Base-by-base conservation (phyloP, 805 yeast species). In the Kuraishia hungarica region DNA sequence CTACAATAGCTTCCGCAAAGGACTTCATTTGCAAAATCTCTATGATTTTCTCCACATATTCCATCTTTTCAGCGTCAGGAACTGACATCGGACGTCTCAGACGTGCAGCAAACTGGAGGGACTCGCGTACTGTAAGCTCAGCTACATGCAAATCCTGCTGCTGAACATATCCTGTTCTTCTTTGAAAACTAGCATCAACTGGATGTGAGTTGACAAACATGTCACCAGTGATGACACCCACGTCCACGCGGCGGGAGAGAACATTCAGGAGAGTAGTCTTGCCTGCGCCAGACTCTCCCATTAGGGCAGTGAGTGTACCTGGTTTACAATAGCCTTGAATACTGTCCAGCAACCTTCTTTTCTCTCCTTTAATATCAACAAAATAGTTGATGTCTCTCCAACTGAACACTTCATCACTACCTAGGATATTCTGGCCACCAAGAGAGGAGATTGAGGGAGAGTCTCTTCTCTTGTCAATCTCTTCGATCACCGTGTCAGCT, bases 261-360 rank as follows among this genome's bases (percentile, higher is more conserved):
- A 72, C 68, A 60, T 78, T 78, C 60, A 78, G 68, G 53, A 78
- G 65, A 7, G 82, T 78, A 2, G 82, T 78, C 59, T 78, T 78
- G 57, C 79, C 79, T 8, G 79, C 78, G 56, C 80, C 81, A 13
- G 78, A 73, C 49, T 73, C 77, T 49, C 79, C 79, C 79, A 75
- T 75, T 26, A 75, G 63, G 1, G 79, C 76, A 28, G 77, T 73
- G 53, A 75, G 61, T 19, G 71, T 68, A 22, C 79, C 78, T 0
- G 76, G 75, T 47, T 65, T 59, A 59, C 66, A 55, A 67, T 54
- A 67, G 47, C 67, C 67, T 49, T 59, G 51, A 60, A 66, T 57
- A 53, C 55, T 28, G 57, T 66, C 61, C 59, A 73, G 29, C 55
- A 57, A 59, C 56, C 54, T 62, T 51, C 54, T 62, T 57, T 56